phyloP scores from a whole-genome alignment of 495 filamentous ascomycete species.

The Friedmanniomyces endolithicus region DNA sequence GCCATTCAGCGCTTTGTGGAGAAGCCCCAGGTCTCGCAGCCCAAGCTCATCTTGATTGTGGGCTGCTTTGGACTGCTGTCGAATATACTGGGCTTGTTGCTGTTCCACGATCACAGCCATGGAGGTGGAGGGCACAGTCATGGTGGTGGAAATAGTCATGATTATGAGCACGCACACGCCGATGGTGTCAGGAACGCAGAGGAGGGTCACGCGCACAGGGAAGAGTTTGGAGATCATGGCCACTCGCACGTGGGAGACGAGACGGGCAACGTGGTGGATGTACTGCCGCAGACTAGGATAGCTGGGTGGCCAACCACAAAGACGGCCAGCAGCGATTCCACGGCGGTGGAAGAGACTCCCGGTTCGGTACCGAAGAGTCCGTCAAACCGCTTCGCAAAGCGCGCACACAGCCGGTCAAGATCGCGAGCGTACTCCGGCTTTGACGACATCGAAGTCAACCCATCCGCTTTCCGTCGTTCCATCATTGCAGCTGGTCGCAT shows the following conservation, averaged over 20 bases:
- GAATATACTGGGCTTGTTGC: conserved; percentile 75
- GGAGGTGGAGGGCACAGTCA: conserved; percentile 42
- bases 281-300: conserved; percentile 30
- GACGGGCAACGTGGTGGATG: conserved; percentile 37
- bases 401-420: conserved; percentile 26
- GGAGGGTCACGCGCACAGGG: conserved; percentile 26
- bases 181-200: conserved; percentile 12
- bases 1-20: conserved; percentile 82
- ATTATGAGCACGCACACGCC: conserved; percentile 28
- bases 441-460: conserved; percentile 67
- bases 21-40: conserved; percentile 70
- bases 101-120: conserved; percentile 89
- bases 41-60: conserved; percentile 49
- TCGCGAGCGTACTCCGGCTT: conserved; percentile 28
- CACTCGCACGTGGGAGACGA: conserved; percentile 35
- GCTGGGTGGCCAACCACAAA: conserved; percentile 21
- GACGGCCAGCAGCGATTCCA: conserved; percentile 30
- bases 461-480: conserved; percentile 79
- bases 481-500: conserved; percentile 67
- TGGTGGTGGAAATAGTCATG: conserved; percentile 26
- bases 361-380: background rate
- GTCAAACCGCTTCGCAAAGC: background rate
- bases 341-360: conserved; percentile 10
- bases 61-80: conserved; percentile 76
- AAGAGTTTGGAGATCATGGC: conserved; percentile 23